phyloP scores from a whole-genome alignment of 345 rosid genomes.

The Pistacia integerrima region DNA sequence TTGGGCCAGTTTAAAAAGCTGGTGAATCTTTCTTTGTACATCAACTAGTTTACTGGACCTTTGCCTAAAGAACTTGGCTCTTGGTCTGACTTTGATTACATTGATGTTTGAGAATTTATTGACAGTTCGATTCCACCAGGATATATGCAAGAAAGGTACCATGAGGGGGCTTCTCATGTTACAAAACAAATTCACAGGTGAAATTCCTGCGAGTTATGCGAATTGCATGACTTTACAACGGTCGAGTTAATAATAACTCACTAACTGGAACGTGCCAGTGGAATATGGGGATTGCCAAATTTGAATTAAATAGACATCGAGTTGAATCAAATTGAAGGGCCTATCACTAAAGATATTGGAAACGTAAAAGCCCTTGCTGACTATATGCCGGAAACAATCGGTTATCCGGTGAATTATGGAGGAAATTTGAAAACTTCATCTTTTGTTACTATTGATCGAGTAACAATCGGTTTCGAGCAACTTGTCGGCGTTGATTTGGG shows the following conservation, averaged over 20 bases:
- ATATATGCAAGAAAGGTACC: slow-evolving; percentile 82
- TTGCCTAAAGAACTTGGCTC: slow-evolving; percentile 54
- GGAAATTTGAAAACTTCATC: too few relatives aligned
- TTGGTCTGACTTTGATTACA: slow-evolving; percentile 61
- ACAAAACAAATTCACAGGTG: slow-evolving; percentile 76
- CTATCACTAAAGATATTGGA: slow-evolving; percentile 54
- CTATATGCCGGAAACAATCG: slow-evolving; percentile 51
- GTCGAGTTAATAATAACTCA: slow-evolving; percentile 68
- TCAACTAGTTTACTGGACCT: slow-evolving; percentile 58
- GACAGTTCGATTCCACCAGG: slow-evolving; percentile 71
- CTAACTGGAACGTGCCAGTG: slow-evolving; percentile 78
- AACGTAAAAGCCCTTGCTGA: slow-evolving; percentile 56
- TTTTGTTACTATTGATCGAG: too few relatives aligned
- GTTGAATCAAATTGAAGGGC: slow-evolving; percentile 59
- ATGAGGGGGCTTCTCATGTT: slow-evolving; percentile 68
- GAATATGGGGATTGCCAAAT: slow-evolving; percentile 81
- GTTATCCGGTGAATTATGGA: slow-evolving; percentile 66
- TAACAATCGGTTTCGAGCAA: too few relatives aligned
- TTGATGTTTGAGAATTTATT: slow-evolving; percentile 80
- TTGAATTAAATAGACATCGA: slow-evolving; percentile 63
- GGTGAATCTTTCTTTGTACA: slow-evolving; percentile 68
- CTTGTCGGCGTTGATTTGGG: too few relatives aligned
- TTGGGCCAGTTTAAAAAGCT: slow-evolving; percentile 53
- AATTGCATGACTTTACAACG: slow-evolving; percentile 58
- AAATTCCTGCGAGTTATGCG: slow-evolving; percentile 66